Evolutionary conservation across 2,329 filamentous ascomycete species (phyloP), one percentile per base, ranked within the genome.

Genomic region (Westerdykella ornata): DNA sequence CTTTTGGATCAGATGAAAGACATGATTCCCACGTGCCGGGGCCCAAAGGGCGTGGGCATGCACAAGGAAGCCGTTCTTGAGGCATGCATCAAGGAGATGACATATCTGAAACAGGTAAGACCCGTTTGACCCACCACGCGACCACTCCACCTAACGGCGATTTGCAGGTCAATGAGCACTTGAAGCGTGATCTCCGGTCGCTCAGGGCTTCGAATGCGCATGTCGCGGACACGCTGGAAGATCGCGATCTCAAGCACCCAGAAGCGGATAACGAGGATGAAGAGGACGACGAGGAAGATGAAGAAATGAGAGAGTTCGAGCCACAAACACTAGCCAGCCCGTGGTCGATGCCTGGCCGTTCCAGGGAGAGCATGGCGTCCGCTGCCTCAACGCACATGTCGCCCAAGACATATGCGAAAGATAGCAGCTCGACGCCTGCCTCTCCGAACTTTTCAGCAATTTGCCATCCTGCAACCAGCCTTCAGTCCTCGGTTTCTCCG

Each of bases 51-150:
- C 5, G 78, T 82, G 52, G 90, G 97, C 59, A 97, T 97, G 92
- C 92, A 97, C 67, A 98, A 98, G 68, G 72, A 97, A 43, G 88
- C 89, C 13, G 96, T 97, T 53, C 32, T 5, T 1, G 49, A 95
- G 88, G 90, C 90, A 4, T 92, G 88, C 35, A 97, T 97, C 46
- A 92, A 97, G 56, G 97, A 98, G 56, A 81, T 97, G 49, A 84
- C 86, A 45, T 98, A 98, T 62, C 77, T 98, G 12, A 86, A 97
- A 63, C 83, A 88, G 60, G 97, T 90, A 57, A 80, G 96, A 29
- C 67, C 75, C 22, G 46, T 47, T 14, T 62, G 60, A 7, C 57
- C 58, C 40, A 51, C 55, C 12, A 49, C 58, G 28, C 59, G 51
- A 16, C 56, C 48, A 17, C 51, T 49, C 19, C 59, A 60, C 6